Evolutionary conservation across 305 asterid genomes (phyloP).

Genomic region (Fraxinus latifolia): DNA sequence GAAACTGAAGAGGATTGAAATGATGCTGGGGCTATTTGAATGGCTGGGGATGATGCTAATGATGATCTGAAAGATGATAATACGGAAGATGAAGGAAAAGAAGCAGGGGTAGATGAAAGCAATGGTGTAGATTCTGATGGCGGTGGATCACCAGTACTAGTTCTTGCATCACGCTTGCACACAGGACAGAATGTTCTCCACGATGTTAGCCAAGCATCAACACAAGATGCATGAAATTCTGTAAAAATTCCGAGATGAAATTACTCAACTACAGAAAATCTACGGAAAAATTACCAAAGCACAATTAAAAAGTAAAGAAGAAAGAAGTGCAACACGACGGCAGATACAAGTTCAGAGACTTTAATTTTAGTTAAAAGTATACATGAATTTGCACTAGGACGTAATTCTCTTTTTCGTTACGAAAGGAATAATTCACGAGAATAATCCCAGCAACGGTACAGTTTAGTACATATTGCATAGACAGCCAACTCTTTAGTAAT

Average conservation of each 20-base stretch:
- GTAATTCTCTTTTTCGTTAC: background rate
- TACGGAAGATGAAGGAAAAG: conserved; percentile 40
- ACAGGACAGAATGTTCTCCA: conserved; percentile 99
- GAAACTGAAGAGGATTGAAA: conserved; percentile 45
- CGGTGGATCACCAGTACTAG: conserved; percentile 66
- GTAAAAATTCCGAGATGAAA: conserved; percentile 18
- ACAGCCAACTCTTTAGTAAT: background rate
- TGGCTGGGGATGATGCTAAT: conserved; percentile 56
- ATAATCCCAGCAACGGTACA: background rate
- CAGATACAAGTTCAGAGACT: background rate
- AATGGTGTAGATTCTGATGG: conserved; percentile 90
- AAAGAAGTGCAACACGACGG: background rate
- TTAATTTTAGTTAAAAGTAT: background rate
- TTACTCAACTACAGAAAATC: background rate
- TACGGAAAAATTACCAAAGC: background rate
- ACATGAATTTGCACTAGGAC: background rate
- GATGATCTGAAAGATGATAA: conserved; percentile 67
- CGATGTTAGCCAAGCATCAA: conserved; percentile 92
- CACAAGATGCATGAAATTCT: conserved; percentile 88
- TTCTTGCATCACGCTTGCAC: conserved; percentile 92
- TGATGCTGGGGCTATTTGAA: conserved; percentile 50
- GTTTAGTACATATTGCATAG: background rate
- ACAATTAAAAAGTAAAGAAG: background rate
- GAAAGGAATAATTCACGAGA: background rate
- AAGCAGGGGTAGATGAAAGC: conserved; percentile 56